phyloP scores from a whole-genome alignment of 257 asterid genomes.

The Petunia secreta region DNA sequence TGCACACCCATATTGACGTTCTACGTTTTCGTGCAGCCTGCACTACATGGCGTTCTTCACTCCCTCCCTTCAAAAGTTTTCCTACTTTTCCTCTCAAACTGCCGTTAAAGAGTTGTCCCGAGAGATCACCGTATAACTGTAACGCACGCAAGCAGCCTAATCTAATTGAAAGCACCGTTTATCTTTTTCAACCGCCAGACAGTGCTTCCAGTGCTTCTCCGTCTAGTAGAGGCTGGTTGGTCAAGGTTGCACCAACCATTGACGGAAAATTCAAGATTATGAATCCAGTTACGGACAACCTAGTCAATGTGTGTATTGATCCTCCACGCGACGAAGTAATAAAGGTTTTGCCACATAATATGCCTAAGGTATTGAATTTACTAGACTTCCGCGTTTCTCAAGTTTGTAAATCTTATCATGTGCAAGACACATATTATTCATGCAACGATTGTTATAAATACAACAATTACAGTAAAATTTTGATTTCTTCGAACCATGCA shows the following conservation, averaged over 20 bases:
- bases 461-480: neutral
- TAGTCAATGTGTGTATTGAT: too few relatives aligned
- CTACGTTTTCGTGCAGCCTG: slow-evolving; percentile 3
- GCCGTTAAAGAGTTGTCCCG: too few relatives aligned
- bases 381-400: neutral
- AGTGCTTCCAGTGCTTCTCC: neutral
- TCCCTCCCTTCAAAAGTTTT: neutral
- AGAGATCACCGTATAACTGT: too few relatives aligned
- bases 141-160: too few relatives aligned
- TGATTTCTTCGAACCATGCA: neutral
- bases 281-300: neutral
- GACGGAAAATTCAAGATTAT: neutral
- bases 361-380: neutral
- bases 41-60: neutral
- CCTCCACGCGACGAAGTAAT: too few relatives aligned
- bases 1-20: neutral
- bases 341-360: neutral
- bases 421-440: neutral
- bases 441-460: neutral
- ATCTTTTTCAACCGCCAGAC: neutral
- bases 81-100: neutral
- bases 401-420: neutral
- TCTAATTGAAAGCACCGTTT: neutral
- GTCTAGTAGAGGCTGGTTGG: neutral
- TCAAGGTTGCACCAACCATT: neutral